Evolutionary conservation across 2,329 filamentous ascomycete genomes (phyloP).

Genomic region (Pseudogymnoascus sp.): DNA sequence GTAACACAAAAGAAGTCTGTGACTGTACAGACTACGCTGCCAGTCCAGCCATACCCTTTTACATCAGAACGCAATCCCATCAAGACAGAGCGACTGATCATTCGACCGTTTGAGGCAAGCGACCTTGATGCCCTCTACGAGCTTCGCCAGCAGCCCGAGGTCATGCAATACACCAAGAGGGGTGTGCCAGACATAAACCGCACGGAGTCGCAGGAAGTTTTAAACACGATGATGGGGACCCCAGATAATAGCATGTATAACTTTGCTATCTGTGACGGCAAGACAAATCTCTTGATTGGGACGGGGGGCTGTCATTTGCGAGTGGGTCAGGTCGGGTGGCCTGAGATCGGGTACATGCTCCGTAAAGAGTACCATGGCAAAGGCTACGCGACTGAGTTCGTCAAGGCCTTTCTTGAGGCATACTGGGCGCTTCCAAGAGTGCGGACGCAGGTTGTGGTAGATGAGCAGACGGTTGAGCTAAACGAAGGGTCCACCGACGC

Average conservation of each 20-base stretch:
- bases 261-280: conserved; percentile 43
- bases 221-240: conserved; percentile 37
- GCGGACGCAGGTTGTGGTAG: conserved; percentile 38
- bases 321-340: conserved; percentile 42
- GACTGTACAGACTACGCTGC: conserved; percentile 43
- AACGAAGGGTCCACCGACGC: conserved; percentile 23
- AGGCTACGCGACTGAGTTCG: conserved; percentile 51
- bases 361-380: conserved; percentile 46
- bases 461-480: conserved; percentile 31
- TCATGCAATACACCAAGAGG: conserved; percentile 52
- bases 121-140: conserved; percentile 45
- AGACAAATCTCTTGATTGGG: conserved; percentile 46
- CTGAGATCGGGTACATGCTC: conserved; percentile 53
- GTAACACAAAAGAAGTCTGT: conserved; percentile 23
- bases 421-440: conserved; percentile 46
- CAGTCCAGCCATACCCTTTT: conserved; percentile 31
- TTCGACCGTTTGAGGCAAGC: conserved; percentile 42
- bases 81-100: conserved; percentile 46
- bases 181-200: conserved; percentile 38
- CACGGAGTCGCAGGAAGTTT: conserved; percentile 36
- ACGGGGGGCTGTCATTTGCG: conserved; percentile 38
- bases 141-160: conserved; percentile 51
- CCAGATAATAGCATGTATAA: conserved; percentile 37
- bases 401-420: conserved; percentile 38
- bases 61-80: conserved; percentile 35